Evolutionary conservation across 805 yeast genomes (phyloP).

Genomic region (Ascoidea asiatica): DNA sequence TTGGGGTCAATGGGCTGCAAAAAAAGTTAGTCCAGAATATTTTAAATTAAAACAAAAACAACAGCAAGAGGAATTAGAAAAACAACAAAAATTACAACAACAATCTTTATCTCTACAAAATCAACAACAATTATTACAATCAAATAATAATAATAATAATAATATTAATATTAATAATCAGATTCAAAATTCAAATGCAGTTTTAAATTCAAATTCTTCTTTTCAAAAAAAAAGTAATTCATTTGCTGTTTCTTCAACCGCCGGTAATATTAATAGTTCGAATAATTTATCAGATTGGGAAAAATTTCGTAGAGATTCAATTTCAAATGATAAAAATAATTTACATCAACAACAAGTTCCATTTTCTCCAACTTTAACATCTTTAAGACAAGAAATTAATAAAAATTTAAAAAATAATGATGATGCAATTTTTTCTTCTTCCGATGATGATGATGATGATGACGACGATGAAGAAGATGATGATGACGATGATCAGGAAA

Average conservation of each 20-base stretch:
- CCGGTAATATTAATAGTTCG: slow-evolving; percentile 6
- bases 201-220: not conserved
- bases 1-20: slow-evolving; percentile 97
- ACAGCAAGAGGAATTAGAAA: slow-evolving; percentile 25
- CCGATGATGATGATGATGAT: slow-evolving; percentile 21
- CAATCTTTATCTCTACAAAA: not conserved
- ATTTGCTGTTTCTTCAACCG: not conserved
- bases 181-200: slow-evolving; percentile 1
- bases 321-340: slow-evolving; percentile 30
- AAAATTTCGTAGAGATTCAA: slow-evolving; percentile 32
- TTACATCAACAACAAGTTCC: slow-evolving; percentile 35
- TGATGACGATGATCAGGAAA: slow-evolving; percentile 21
- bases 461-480: slow-evolving; percentile 17
- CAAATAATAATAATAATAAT: slow-evolving; percentile 16
- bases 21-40: slow-evolving; percentile 25
- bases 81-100: slow-evolving; percentile 28
- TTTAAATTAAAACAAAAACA: slow-evolving; percentile 27
- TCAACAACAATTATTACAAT: not conserved
- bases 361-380: slow-evolving; percentile 18
- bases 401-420: slow-evolving; percentile 21
- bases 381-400: slow-evolving; percentile 4
- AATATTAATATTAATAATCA: slow-evolving; percentile 16
- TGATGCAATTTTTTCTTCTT: slow-evolving; percentile 20
- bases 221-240: not conserved
- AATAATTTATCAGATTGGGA: not conserved